Evolutionary conservation across 2,329 filamentous ascomycete species (phyloP), one percentile per base, ranked within the genome.

Genomic region (Verticillium klebahnii): DNA sequence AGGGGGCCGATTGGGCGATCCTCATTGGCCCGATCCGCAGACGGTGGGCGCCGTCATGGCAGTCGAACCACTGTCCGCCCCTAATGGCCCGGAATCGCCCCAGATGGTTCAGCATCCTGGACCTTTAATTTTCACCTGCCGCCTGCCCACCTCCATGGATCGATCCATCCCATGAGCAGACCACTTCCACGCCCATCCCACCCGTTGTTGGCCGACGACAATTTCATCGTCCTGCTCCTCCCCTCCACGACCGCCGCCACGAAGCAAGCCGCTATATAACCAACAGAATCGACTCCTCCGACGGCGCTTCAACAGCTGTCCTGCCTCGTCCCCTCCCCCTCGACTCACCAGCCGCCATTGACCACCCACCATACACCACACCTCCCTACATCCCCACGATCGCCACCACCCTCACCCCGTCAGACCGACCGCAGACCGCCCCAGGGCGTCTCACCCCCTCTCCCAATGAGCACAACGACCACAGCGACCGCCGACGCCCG

Each of bases 401-500:
- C 55, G 55, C 19, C n/a, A 56, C 31, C n/a, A 9, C 55, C 32
- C 15, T 36, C 29, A 29, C 12, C 19, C 6, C 36, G 9, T 37
- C 17, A 15, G 17, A 19, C 11, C 55, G 32, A 32, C 55, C 11
- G 19, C 32, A 19, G 31, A 19, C 34, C n/a, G 17, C 54, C 32
- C 25, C 12, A 15, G 14, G 25, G 32, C 40, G 9, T 55, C 40
- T 17, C 40, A 25, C 5, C 36, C 29, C 29, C 19, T 31, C 12
- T 57, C 62, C 65, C 60, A 61, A 67, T 65, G 69, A 74, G 72
- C 68, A 75, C 70, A 67, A 68, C 69, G 63, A 69, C 71, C 63
- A 67, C 73, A 56, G 70, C 74, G 63, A 66, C 74, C 59, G 66
- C 69, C 61, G 77, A 79, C 63, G 74, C 75, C 68, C 77, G 78